A percentile compares a stretch with the other conserved stretches of the same genome.
These are phyloP conservation scores for Pythium apleroticum DNA, from an alignment of 352 stramenopile species.

Conservation along the genomic window DNA sequence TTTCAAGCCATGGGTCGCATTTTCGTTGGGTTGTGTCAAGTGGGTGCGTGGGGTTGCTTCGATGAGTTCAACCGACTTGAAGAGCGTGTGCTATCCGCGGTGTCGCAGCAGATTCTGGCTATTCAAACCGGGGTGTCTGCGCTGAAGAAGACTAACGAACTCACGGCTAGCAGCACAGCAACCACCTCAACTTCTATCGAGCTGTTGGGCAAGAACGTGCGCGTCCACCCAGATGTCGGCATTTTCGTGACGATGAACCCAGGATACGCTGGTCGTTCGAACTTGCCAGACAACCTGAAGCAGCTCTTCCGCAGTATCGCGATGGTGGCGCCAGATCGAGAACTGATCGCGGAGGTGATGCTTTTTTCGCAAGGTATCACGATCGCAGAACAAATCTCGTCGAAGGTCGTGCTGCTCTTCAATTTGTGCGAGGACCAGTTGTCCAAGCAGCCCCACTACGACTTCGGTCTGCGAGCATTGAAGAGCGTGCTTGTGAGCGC, in stretches of 20 bases:
- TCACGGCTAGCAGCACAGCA: slow-evolving; percentile 25
- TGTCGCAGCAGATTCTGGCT: slow-evolving; percentile 99
- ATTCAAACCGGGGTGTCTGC: slow-evolving; percentile 98
- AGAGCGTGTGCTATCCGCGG: slow-evolving; percentile 98
- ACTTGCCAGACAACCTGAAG: slow-evolving; percentile 98
- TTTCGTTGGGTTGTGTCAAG: slow-evolving; percentile 99
- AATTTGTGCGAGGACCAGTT: slow-evolving; percentile 97
- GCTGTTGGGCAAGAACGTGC: slow-evolving; percentile 94
- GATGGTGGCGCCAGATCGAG: slow-evolving; percentile 99
- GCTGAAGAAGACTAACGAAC: slow-evolving; percentile 63
- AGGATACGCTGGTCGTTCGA: slow-evolving; percentile 98
- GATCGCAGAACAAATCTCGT: slow-evolving; percentile 95
- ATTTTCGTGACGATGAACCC: slow-evolving; percentile 99
- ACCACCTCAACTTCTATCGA: slow-evolving; percentile 81
- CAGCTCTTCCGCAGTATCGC: slow-evolving; percentile 99
- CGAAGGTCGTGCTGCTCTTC: slow-evolving; percentile 98
- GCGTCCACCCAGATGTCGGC: slow-evolving; percentile 96
- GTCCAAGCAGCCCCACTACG: slow-evolving; percentile 99
- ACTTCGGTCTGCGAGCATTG: slow-evolving; percentile 99
- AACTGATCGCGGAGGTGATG: slow-evolving; percentile 99
- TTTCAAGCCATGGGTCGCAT: slow-evolving; percentile 99
- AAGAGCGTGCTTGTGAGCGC: slow-evolving; percentile 99
- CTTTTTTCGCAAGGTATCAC: slow-evolving; percentile 99
- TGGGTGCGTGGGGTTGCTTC: slow-evolving; percentile 99
- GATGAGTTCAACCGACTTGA: slow-evolving; percentile 99